phyloP scores from a whole-genome alignment of 1,139 yeast species.

The Zhuliangozyma parablackwelliae region DNA sequence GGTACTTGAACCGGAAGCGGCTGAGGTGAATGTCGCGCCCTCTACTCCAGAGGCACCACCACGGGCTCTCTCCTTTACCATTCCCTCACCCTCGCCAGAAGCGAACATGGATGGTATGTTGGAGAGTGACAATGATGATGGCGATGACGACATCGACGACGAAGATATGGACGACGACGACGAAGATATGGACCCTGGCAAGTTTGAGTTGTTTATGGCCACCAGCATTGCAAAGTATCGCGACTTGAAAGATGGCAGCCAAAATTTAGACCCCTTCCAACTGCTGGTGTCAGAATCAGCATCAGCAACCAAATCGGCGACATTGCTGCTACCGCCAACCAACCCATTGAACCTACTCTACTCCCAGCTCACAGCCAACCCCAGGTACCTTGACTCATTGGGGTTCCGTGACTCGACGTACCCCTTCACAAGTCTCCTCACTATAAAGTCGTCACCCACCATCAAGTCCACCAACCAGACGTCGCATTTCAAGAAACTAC shows the following conservation, averaged over 20 bases:
- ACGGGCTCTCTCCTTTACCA: not conserved
- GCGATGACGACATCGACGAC: not conserved
- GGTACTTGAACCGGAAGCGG: not conserved
- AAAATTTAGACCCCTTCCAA: constrained; percentile 6
- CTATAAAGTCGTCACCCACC: constrained; percentile 36
- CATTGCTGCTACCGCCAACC: constrained; percentile 7
- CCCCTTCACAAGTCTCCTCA: constrained; percentile 11
- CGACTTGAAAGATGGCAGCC: constrained; percentile 19
- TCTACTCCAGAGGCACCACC: too few species aligned
- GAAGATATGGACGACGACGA: constrained; percentile 2
- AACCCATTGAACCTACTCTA: constrained; percentile 22
- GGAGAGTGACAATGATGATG: not conserved
- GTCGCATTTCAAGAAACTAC: constrained; percentile 40
- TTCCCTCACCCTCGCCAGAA: not conserved
- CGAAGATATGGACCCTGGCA: constrained; percentile 20
- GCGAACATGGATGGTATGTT: not conserved
- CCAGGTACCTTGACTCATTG: constrained; percentile 8
- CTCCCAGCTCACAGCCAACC: constrained; percentile 12
- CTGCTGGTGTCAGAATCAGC: not conserved
- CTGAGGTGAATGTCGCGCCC: too few species aligned
- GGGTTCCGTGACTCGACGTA: constrained; percentile 6
- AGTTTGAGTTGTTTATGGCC: constrained; percentile 36
- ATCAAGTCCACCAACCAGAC: constrained; percentile 32
- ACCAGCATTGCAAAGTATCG: constrained; percentile 31
- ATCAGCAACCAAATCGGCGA: not conserved